Conservation (phyloP, 257 asterid species). For the Verbena officinalis region DNA sequence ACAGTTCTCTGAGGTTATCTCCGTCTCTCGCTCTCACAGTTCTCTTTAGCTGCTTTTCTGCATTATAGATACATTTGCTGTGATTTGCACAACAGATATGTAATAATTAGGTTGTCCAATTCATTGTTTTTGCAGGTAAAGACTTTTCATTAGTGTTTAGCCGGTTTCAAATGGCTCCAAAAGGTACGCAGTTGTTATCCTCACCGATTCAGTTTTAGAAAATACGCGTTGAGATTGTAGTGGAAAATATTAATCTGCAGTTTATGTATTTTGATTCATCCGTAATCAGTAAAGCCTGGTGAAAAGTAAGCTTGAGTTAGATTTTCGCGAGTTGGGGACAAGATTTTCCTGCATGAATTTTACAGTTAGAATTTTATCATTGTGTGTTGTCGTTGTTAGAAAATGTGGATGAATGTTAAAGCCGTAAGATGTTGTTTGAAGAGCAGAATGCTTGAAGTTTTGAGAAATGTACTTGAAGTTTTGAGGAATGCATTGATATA, state of each 20-base stretch:
- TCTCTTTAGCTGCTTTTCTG: not conserved
- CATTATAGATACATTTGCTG: not conserved
- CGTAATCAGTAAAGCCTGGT: not conserved
- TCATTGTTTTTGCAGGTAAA: conserved; percentile 34
- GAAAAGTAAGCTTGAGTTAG: not conserved
- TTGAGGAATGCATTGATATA: not conserved
- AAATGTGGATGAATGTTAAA: not conserved
- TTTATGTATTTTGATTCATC: not conserved
- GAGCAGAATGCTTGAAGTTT: not conserved
- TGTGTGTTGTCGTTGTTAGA: not conserved
- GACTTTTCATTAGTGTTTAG: conserved; percentile 11
- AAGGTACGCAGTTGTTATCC: conserved; percentile 41
- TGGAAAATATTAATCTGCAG: not conserved
- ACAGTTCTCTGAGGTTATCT: not conserved
- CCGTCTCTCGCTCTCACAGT: not conserved
- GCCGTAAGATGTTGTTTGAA: not conserved
- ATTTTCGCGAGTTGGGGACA: not conserved
- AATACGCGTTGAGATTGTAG: not conserved
- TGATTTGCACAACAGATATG: too few relatives aligned
- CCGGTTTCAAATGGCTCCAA: conserved; percentile 55
- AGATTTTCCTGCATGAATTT: not conserved
- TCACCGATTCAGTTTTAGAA: not conserved
- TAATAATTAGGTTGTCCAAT: not conserved
- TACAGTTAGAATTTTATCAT: not conserved
- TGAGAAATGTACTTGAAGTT: too few relatives aligned